phyloP scores from a whole-genome alignment of 306 rosid species.

The Ceratonia siliqua region DNA sequence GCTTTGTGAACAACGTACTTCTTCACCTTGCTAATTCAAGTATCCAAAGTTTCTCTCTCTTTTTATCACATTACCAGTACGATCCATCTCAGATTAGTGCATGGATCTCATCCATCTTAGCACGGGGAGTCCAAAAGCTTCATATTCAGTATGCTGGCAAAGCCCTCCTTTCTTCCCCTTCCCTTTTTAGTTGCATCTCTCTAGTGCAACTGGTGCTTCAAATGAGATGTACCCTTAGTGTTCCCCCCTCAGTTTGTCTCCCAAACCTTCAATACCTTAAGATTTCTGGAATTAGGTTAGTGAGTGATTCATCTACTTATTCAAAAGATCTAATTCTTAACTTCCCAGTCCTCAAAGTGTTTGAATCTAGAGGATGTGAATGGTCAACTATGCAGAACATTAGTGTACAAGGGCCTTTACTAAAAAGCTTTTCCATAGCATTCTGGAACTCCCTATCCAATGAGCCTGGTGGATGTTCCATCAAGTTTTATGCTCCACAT shows the following conservation, averaged over 20 bases:
- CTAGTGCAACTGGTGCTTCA: constrained; percentile 43
- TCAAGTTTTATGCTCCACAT: constrained; percentile 24
- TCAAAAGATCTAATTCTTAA: constrained; percentile 34
- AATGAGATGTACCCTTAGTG: constrained; percentile 35
- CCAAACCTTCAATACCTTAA: constrained; percentile 41
- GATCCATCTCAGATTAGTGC: constrained; percentile 28
- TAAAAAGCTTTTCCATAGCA: constrained; percentile 39
- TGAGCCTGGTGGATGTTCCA: constrained; percentile 30
- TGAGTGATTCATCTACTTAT: constrained; percentile 28
- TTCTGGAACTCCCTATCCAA: constrained; percentile 24
- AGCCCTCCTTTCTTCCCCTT: constrained; percentile 13
- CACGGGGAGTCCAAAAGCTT: constrained; percentile 30
- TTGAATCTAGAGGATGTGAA: constrained; percentile 51
- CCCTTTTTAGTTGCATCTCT: constrained; percentile 41
- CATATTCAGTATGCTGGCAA: constrained; percentile 38
- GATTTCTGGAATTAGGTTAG: constrained; percentile 35
- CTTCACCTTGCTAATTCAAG: constrained; percentile 30
- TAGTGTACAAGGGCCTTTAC: constrained; percentile 37
- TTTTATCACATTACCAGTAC: constrained; percentile 22
- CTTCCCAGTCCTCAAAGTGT: constrained; percentile 44
- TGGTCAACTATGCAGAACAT: constrained; percentile 40
- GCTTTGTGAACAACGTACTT: constrained; percentile 30
- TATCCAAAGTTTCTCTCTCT: constrained; percentile 36
- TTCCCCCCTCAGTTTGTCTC: constrained; percentile 35
- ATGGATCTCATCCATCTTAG: constrained; percentile 41